phyloP scores from a whole-genome alignment of 108 stramenopile genomes.

The Fragilaria crotonensis region DNA sequence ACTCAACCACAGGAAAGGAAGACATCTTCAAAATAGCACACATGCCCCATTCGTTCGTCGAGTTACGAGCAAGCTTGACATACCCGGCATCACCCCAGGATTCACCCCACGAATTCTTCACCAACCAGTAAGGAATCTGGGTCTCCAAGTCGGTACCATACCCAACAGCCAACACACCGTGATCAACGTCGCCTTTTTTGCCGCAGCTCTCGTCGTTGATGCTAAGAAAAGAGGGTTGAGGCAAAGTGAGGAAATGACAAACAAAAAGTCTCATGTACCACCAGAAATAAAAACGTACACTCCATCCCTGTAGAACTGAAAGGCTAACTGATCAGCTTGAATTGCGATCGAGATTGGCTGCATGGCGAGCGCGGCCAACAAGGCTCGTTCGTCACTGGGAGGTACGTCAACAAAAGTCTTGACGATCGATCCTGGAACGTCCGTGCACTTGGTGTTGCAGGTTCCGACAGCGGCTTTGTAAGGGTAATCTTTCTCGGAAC shows the following conservation, averaged over 20 bases:
- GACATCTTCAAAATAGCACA: slow-evolving; percentile 75
- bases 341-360: slow-evolving; percentile 80
- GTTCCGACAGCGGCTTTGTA: slow-evolving; percentile 58
- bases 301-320: slow-evolving; percentile 95
- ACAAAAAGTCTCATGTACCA: not conserved
- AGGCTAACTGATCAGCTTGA: slow-evolving; percentile 70
- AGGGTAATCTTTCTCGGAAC: slow-evolving; percentile 88
- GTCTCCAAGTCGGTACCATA: slow-evolving; percentile 82
- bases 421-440: slow-evolving; percentile 65
- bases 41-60: slow-evolving; percentile 66
- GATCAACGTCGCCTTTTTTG: slow-evolving; percentile 71
- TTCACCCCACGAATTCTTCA: slow-evolving; percentile 76
- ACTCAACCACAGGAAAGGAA: slow-evolving; percentile 39
- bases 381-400: slow-evolving; percentile 53
- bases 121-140: slow-evolving; percentile 11
- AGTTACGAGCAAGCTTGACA: slow-evolving; percentile 75
- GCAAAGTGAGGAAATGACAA: not conserved
- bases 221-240: not conserved
- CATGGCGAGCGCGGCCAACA: slow-evolving; percentile 61
- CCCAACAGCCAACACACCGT: slow-evolving; percentile 94
- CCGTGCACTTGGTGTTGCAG: slow-evolving; percentile 59
- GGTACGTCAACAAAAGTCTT: slow-evolving; percentile 79
- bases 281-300: slow-evolving; percentile 22
- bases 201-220: slow-evolving; percentile 68
- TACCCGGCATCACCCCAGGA: slow-evolving; percentile 88